Base-by-base conservation (phyloP, 2,329 filamentous ascomycete genomes). In the Podosphaera fusca region DNA sequence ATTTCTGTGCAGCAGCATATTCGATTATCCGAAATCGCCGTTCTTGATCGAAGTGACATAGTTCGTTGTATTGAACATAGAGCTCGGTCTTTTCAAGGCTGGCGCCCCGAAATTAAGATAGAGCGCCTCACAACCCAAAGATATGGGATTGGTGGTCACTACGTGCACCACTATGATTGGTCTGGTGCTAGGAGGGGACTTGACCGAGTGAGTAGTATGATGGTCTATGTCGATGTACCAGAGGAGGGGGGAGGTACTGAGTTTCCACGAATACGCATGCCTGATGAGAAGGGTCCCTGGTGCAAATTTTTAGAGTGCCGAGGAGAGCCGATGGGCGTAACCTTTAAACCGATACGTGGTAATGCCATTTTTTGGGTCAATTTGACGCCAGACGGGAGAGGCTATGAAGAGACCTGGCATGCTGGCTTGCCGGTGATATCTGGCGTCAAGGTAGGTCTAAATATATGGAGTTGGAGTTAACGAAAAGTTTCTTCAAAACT, bases 311-410 rank as follows among this genome's bases (percentile, higher is more conserved):
- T 81, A 31, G 76, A 80, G 57, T 81, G 77, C 62, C 67, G 63
- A 1, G 57, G 49, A 10, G 50, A 61, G 34, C 14, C 29, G 2
- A 60, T 53, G 6, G 78, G 78, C 0, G 70, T 80, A 1, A 78
- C 74, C 0, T 81, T 82, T 63, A 77, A 75, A 63, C 74, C 78
- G 0, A 72, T 75, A 46, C 72, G 71, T 58, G 75, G 77, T 0
- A 78, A 78, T 68, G 79, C 78, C 1, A 73, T 82, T 1, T 82
- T 76, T 58, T 82, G 79, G 79, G 74, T 76, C 68, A 82, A 82
- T 65, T 69, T 81, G 58, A 69, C 73, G 45, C 60, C 68, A 0
- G 75, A 80, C 66, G 78, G 78, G 2, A 70, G 68, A 30, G 77
- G 77, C 10, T 78, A 77, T 63, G 69, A 71, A 58, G 76, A 81